Conservation (phyloP, 306 rosid genomes). For the Vigna reflexopilosa region DNA sequence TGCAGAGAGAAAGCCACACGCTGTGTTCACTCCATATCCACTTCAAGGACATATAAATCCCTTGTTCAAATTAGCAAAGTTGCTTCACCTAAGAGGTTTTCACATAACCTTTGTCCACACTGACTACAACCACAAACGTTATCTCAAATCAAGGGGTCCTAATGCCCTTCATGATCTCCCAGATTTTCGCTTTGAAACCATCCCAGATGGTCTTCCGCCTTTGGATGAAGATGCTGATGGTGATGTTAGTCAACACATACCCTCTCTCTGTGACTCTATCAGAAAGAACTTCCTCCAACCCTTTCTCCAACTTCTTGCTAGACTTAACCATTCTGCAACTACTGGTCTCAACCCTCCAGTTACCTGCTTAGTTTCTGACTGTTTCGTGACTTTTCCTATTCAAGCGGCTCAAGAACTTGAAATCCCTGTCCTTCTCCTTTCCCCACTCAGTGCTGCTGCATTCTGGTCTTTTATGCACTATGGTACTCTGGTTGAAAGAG, state of each 20-base stretch:
- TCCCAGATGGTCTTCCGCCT: constrained; percentile 51
- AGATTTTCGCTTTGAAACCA: constrained; percentile 36
- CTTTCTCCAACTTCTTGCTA: constrained; percentile 23
- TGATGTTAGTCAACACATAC: constrained; percentile 37
- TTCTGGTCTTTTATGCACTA: background rate
- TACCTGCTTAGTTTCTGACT: constrained; percentile 40
- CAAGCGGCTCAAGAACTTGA: constrained; percentile 41
- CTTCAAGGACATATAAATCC: constrained; percentile 45
- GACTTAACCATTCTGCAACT: constrained; percentile 25
- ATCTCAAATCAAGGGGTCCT: constrained; percentile 40
- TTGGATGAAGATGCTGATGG: constrained; percentile 6
- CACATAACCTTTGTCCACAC: constrained; percentile 49
- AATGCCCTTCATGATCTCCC: constrained; percentile 27
- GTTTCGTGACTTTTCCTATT: constrained; percentile 21
- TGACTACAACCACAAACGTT: constrained; percentile 41
- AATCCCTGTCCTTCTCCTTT: constrained; percentile 31
- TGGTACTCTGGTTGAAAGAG: constrained; percentile 14
- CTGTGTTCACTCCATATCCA: constrained; percentile 40
- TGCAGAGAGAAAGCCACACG: constrained; percentile 53
- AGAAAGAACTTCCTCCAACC: constrained; percentile 34
- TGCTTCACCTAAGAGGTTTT: constrained; percentile 47
- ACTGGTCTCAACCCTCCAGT: constrained; percentile 31
- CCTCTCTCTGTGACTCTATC: constrained; percentile 35
- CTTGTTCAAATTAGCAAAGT: constrained; percentile 41
- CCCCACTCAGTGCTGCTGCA: constrained; percentile 22